Conservation (phyloP, 1,139 yeast genomes). For the Meyerozyma sp. region DNA sequence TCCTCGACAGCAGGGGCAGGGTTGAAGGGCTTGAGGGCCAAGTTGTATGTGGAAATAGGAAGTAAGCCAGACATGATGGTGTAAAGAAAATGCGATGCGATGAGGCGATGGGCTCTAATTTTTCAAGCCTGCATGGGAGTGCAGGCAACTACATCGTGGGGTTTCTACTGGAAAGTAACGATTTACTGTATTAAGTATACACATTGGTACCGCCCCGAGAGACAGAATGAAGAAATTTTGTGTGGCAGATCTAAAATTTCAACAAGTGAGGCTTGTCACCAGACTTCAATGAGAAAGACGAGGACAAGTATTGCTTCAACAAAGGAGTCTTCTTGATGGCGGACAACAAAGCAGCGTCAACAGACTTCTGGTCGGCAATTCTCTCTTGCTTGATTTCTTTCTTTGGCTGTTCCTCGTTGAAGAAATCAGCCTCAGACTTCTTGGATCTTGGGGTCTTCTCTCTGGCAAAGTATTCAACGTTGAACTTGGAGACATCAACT, state of each 20-base stretch:
- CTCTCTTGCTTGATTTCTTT: conserved; percentile 91
- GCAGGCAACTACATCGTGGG: conserved; percentile 5
- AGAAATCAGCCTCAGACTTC: conserved; percentile 94
- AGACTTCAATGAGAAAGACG: conserved; percentile 95
- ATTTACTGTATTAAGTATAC: conserved; percentile 4
- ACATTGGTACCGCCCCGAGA: conserved; percentile 1
- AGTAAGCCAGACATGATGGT: conserved; percentile 55
- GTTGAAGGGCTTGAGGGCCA: conserved; percentile 78
- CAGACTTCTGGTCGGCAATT: conserved; percentile 95
- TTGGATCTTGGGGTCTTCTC: conserved; percentile 76
- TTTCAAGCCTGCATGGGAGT: conserved; percentile 4
- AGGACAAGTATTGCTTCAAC: conserved; percentile 94
- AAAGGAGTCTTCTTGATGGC: conserved; percentile 98
- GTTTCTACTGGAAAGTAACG: not conserved
- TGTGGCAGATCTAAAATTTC: conserved; percentile 64
- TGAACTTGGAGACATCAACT: conserved; percentile 88
- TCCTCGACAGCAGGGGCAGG: conserved; percentile 85
- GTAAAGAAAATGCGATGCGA: conserved; percentile 10
- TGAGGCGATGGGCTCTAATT: conserved; percentile 4
- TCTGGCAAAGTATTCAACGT: conserved; percentile 95
- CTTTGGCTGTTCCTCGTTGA: conserved; percentile 83
- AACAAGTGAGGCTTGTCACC: conserved; percentile 99
- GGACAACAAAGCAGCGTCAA: conserved; percentile 89
- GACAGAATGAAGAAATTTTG: conserved; percentile 6
- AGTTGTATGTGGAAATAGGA: conserved; percentile 82